phyloP scores from a whole-genome alignment of 129 eudicot genomes.

The Sambucus nigra region DNA sequence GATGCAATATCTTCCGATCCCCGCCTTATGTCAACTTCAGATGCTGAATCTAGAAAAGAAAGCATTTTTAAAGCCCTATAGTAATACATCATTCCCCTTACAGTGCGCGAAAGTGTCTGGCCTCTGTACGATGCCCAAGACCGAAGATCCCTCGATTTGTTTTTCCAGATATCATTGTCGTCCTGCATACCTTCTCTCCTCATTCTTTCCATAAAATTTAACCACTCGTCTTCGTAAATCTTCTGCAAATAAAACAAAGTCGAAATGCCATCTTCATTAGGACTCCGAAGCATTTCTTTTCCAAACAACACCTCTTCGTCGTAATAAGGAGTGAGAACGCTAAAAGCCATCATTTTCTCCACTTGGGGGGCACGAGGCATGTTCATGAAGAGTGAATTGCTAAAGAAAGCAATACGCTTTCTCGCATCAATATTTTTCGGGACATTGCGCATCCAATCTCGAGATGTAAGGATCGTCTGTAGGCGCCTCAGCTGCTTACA shows the following conservation, averaged over 20 bases:
- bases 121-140: constrained; percentile 93
- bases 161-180: constrained; percentile 51
- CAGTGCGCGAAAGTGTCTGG: constrained; percentile 85
- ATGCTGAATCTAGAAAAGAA: constrained; percentile 73
- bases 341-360: constrained; percentile 89
- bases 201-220: constrained; percentile 74
- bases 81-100: constrained; percentile 95
- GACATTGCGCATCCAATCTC: constrained; percentile 71
- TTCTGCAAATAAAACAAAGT: constrained; percentile 77
- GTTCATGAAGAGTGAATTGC: constrained; percentile 87
- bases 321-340: constrained; percentile 84
- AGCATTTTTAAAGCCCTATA: constrained; percentile 82
- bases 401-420: constrained; percentile 69
- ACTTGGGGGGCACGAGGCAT: constrained; percentile 95
- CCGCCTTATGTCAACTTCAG: constrained; percentile 66
- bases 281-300: constrained; percentile 52
- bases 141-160: constrained; percentile 60
- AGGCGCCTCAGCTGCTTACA: constrained; percentile 59
- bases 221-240: constrained; percentile 87
- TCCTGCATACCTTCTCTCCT: constrained; percentile 68
- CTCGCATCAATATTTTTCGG: constrained; percentile 75
- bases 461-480: constrained; percentile 57
- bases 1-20: constrained; percentile 44
- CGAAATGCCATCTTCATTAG: constrained; percentile 84
- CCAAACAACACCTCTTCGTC: constrained; percentile 79